Conservation (phyloP, 2,329 filamentous ascomycete species). For the Aschersonia sp. region DNA sequence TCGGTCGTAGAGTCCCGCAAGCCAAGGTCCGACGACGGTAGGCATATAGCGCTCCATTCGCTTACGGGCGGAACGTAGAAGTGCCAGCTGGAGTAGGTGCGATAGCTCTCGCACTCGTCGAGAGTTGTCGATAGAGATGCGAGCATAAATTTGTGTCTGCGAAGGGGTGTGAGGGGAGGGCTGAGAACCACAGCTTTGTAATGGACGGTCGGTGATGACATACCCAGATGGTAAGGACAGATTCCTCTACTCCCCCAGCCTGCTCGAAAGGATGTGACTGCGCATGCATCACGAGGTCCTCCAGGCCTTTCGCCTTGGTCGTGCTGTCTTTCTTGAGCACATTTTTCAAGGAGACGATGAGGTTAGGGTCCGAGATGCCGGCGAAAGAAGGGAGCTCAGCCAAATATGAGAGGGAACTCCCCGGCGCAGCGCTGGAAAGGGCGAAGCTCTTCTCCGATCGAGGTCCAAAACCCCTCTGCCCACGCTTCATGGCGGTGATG, state of each 20-base stretch:
- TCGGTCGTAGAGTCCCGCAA: constrained; percentile 76
- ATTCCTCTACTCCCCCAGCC: constrained; percentile 57
- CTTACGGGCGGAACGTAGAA: constrained; percentile 55
- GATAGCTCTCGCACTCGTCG: constrained; percentile 78
- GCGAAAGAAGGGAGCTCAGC: constrained; percentile 72
- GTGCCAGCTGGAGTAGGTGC: constrained; percentile 55
- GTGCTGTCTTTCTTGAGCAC: constrained; percentile 83
- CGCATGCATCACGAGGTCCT: constrained; percentile 61
- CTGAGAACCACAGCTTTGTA: not conserved
- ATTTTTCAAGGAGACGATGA: constrained; percentile 86
- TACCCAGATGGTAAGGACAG: constrained; percentile 80
- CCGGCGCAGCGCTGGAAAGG: constrained; percentile 15
- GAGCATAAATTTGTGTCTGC: constrained; percentile 74
- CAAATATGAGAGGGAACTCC: constrained; percentile 63
- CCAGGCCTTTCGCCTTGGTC: constrained; percentile 80
- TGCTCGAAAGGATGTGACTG: constrained; percentile 35
- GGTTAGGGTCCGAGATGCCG: constrained; percentile 61
- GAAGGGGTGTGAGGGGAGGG: not conserved
- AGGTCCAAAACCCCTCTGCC: constrained; percentile 3
- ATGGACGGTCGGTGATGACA: constrained; percentile 4
- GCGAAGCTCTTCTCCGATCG: constrained; percentile 3
- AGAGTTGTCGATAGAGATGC: constrained; percentile 77
- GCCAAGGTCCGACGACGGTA: constrained; percentile 73
- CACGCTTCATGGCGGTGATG: constrained; percentile 4
- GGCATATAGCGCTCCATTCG: constrained; percentile 70